Evolutionary conservation across 805 yeast genomes (phyloP).

Genomic region (Metschnikowia borealis): DNA sequence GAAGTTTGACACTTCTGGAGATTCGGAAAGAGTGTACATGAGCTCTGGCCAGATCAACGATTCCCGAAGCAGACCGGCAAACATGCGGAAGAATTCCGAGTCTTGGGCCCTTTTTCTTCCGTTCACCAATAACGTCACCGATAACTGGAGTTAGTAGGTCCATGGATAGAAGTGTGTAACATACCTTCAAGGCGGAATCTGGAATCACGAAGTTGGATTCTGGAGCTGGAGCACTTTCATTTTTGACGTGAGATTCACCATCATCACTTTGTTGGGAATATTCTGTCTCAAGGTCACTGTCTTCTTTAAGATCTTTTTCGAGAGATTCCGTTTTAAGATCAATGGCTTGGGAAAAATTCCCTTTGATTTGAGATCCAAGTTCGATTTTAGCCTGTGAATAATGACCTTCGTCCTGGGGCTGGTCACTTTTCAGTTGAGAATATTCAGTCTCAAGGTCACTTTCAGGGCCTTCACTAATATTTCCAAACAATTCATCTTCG

Average conservation of each 20-base stretch:
- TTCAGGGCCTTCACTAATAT: neutral
- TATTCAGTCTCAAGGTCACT: neutral
- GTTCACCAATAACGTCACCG: conserved; percentile 10
- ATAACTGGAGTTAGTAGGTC: conserved; percentile 6
- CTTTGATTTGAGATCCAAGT: too few relatives aligned
- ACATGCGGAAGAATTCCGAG: conserved; percentile 6
- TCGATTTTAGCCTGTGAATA: too few relatives aligned
- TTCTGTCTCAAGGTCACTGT: neutral
- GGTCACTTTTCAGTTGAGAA: neutral
- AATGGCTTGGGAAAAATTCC: too few relatives aligned
- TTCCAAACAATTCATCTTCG: neutral
- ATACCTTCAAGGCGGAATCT: neutral
- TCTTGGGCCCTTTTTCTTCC: conserved; percentile 9
- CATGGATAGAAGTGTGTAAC: neutral
- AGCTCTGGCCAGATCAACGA: conserved; percentile 9
- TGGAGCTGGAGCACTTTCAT: neutral
- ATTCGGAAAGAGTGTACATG: conserved; percentile 4
- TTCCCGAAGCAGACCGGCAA: conserved; percentile 8
- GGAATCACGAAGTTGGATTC: neutral
- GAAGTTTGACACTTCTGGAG: neutral
- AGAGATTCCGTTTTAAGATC: too few relatives aligned
- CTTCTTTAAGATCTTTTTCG: neutral
- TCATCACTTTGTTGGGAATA: neutral
- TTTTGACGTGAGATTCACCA: too few relatives aligned
- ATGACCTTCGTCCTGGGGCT: too few relatives aligned